Base-by-base conservation (phyloP, 345 rosid genomes). In the Pugionium dolabratum region DNA sequence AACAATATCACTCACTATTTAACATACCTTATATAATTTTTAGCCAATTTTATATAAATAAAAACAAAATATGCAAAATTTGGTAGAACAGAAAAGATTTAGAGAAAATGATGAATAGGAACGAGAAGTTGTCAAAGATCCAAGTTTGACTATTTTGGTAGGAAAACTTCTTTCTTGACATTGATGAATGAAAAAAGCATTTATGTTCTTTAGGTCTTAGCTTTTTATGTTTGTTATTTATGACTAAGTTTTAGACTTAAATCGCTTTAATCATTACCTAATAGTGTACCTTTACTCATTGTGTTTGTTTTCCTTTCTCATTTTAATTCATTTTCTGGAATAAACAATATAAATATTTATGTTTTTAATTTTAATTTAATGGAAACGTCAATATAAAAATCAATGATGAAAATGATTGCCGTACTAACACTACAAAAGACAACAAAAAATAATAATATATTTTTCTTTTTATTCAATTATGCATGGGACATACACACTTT, bases 401-500 rank as follows among this genome's bases (percentile, higher is more conserved):
- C 65, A 49, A 72, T 64, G 76, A 57, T 64, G 71, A 72, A 29
- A 49, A 57, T 72, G 76, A 56, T 71, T 33, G 64, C 60, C 48
- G 66, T 64, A 57, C 71, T 48, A 57, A 44, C 69, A 63, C 47
- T 64, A 33, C 40, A 72, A 34, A 72, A 49, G 57, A 64, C 66
- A 72, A 64, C 76, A 7, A 49, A 33, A 39, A 33, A 48, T 48
- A 64, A n/a, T 36, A 71, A 40, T 64, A 33, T 57, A 33, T 57
- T 41, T 64, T 57, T 72, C 65, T 72, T 64, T 72, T 43, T 57
- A 60, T 57, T 72, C 76, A 72, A 72, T 72, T 64, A 72, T 72
- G 76, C 66, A 72, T 64, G 70, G 70, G 76, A 72, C 71, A 72
- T 72, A 64, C 70, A 27, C 4, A 29, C 71, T 72, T 71, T 72